Evolutionary conservation across 345 rosid genomes (phyloP), one percentile per base, ranked within the genome.

Genomic region (Gossypium thurberi): DNA sequence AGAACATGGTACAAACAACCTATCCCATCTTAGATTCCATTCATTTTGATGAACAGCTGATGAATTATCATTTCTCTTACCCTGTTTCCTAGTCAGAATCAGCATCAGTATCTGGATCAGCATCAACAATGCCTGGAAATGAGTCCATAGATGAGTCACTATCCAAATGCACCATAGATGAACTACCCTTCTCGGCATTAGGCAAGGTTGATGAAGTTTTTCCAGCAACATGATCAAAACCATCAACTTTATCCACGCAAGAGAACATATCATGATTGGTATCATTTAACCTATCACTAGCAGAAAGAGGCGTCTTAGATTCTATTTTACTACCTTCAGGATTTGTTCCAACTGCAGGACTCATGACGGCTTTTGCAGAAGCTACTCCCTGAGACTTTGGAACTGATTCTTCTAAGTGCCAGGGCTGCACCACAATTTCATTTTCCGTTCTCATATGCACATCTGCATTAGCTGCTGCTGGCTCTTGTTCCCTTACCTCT

Each of bases 31-130:
- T 40, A 3, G 8, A n/a, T 37, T 40, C n/a, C 48, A 15, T 62
- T 63, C 48, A 64, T 8, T 18, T 42, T 18, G 3, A 64, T 13
- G 13, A 40, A 63, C 8, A 18, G 20, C 21, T 21, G 12, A 64
- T 10, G 68, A 6, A 23, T 46, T 40, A 43, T 6, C 25, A n/a
- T 63, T 42, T 13, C 23, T 40, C 48, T 63, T 28, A 65, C 1
- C 33, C 69, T 20, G 12, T 10, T 28, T 80, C 73, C 70, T 78
- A 76, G 69, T 76, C 85, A 50, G 59, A 56, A 20, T 56, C 59
- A 8, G 88, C 80, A 80, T 85, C 89, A 10, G 91, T 81, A 80
- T 87, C 89, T 21, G 88, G 82, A 65, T 84, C 87, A 0, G 52
- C 86, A 10, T 81, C 85, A 12, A 86, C 83, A 17, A 87, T 86